These are phyloP conservation scores for Rhizopus sp. DNA, from an alignment of 371 early-diverging fungal genomes.

Conservation along the genomic window DNA sequence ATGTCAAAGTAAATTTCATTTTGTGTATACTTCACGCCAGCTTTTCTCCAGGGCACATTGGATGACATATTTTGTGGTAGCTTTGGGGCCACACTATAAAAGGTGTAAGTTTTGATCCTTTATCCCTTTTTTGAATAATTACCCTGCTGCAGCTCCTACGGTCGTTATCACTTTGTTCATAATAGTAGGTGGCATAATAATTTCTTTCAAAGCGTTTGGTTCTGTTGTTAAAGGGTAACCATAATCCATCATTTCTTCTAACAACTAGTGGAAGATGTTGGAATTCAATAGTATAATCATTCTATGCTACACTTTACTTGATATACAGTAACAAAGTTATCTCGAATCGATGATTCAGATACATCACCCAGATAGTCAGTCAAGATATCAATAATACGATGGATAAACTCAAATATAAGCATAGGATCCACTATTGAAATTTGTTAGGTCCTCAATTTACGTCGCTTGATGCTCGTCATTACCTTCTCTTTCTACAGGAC, in stretches of 20 bases:
- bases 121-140: slow-evolving; percentile 2
- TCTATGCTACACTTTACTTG: slow-evolving; percentile 51
- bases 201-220: slow-evolving; percentile 78
- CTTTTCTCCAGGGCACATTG: slow-evolving; percentile 82
- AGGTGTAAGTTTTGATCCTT: not conserved
- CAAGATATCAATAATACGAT: slow-evolving; percentile 79
- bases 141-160: slow-evolving; percentile 73
- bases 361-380: slow-evolving; percentile 82
- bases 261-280: slow-evolving; percentile 46
- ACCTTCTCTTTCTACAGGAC: slow-evolving; percentile 79
- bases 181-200: slow-evolving; percentile 88
- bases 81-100: slow-evolving; percentile 46
- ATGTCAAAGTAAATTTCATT: slow-evolving; percentile 95
- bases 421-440: slow-evolving; percentile 73
- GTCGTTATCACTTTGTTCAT: slow-evolving; percentile 84
- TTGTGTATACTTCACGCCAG: slow-evolving; percentile 85
- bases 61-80: slow-evolving; percentile 67
- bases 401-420: slow-evolving; percentile 84
- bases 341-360: slow-evolving; percentile 81
- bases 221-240: slow-evolving; percentile 89
- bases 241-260: slow-evolving; percentile 94
- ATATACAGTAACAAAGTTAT: slow-evolving; percentile 92
- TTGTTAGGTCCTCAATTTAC: slow-evolving; percentile 3
- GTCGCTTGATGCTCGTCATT: slow-evolving; percentile 8
- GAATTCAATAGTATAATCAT: not conserved